phyloP scores from a whole-genome alignment of 176 grass and related monocot species.

The Calamus simplicifolius region DNA sequence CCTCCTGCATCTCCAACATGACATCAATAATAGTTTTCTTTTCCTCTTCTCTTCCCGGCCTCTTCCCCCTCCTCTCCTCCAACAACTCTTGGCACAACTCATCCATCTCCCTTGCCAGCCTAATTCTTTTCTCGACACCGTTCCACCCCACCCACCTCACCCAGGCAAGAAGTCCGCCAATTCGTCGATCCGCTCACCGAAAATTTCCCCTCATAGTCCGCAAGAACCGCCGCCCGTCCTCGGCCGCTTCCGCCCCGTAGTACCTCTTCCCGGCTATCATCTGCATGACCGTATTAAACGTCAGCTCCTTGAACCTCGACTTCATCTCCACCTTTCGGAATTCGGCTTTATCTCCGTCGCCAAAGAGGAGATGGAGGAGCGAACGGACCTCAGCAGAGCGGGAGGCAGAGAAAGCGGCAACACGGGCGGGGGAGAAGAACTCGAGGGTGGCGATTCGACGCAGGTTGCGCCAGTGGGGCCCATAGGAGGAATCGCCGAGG shows the following conservation, averaged over 20 bases:
- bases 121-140: neutral
- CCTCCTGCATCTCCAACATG: neutral
- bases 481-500: neutral
- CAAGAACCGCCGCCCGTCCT: neutral
- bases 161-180: slow-evolving; percentile 1
- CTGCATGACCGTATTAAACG: neutral
- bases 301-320: neutral
- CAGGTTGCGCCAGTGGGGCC: neutral
- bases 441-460: neutral
- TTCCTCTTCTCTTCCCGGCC: neutral
- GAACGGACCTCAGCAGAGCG: neutral
- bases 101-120: neutral
- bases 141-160: neutral
- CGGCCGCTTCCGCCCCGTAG: neutral
- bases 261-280: neutral
- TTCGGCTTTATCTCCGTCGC: neutral
- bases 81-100: neutral
- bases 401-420: neutral
- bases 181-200: neutral
- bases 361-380: neutral
- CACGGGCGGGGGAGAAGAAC: neutral
- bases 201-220: neutral
- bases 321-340: neutral
- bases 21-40: neutral
- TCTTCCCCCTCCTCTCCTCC: neutral